phyloP scores from a whole-genome alignment of 139 green algal species.

The Auxenochlorella pyrenoidosa region DNA sequence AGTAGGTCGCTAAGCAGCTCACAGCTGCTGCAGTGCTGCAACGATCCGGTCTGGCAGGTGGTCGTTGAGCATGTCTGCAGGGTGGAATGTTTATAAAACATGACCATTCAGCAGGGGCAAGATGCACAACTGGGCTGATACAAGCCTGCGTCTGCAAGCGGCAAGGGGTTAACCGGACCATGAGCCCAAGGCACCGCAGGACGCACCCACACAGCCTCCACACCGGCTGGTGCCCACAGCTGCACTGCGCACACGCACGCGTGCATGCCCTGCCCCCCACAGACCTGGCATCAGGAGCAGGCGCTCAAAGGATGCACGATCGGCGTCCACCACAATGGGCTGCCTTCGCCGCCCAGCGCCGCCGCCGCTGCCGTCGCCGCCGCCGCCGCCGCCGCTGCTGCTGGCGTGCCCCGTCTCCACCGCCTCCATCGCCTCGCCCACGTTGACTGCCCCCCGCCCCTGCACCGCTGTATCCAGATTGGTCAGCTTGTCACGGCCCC shows the following conservation, averaged over 20 bases:
- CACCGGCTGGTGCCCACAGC: no score
- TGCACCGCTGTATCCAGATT: conserved; percentile 1
- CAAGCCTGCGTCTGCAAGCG: no score
- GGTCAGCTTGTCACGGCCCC: neutral
- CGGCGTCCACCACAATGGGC: conserved; percentile 45
- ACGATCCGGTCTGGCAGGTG: conserved; percentile 62
- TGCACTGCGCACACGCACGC: no score
- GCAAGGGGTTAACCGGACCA: no score
- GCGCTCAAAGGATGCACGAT: conserved; percentile 46
- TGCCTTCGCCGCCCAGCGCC: neutral
- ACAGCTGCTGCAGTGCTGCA: conserved; percentile 56
- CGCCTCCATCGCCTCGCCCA: conserved; percentile 21
- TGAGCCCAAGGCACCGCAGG: no score
- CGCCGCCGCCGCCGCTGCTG: neutral
- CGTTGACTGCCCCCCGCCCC: neutral
- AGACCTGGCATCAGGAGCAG: conserved; percentile 45
- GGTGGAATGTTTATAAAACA: no score
- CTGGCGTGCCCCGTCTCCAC: neutral
- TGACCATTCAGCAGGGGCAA: no score
- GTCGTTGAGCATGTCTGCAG: conserved; percentile 48
- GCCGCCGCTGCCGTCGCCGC: neutral
- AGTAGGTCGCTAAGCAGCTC: no score
- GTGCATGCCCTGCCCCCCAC: no score
- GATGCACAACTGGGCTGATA: no score
- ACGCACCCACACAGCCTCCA: no score